These are phyloP conservation scores for Atkinsonella hypoxylon DNA, from an alignment of 2,329 filamentous ascomycete genomes.

Conservation along the genomic window DNA sequence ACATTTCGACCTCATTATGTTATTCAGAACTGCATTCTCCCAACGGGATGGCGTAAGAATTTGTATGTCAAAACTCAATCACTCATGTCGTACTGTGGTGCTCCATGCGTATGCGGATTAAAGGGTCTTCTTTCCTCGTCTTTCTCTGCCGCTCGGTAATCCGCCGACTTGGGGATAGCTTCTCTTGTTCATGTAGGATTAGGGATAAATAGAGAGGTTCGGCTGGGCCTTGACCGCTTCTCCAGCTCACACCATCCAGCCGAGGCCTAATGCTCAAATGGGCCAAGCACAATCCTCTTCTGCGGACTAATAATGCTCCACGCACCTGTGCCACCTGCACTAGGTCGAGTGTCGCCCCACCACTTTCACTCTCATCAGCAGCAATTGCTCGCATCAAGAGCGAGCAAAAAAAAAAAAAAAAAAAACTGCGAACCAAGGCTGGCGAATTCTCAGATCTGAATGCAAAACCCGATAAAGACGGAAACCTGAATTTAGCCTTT, in stretches of 20 bases:
- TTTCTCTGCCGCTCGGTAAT: not conserved
- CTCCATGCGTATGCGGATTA: not conserved
- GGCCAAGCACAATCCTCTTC: not conserved
- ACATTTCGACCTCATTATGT: no score
- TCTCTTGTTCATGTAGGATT: not conserved
- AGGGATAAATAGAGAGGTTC: not conserved
- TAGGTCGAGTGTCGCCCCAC: conserved; percentile 1
- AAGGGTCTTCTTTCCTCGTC: not conserved
- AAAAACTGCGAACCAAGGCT: not conserved
- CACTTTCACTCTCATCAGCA: conserved; percentile 1
- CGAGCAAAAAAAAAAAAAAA: no score
- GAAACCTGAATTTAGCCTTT: not conserved
- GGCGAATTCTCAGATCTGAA: not conserved
- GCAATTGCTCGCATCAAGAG: not conserved
- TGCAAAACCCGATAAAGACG: not conserved
- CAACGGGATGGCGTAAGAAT: no score
- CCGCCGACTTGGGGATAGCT: not conserved
- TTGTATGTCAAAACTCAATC: no score
- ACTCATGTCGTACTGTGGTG: no score
- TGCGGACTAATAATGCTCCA: not conserved
- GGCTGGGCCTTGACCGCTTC: conserved; percentile 6
- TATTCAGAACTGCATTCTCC: no score
- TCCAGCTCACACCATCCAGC: not conserved
- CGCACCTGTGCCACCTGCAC: not conserved
- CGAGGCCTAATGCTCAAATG: not conserved